Evolutionary conservation across 108 stramenopile species (phyloP).

Genomic region (Bacterosira constricta): DNA sequence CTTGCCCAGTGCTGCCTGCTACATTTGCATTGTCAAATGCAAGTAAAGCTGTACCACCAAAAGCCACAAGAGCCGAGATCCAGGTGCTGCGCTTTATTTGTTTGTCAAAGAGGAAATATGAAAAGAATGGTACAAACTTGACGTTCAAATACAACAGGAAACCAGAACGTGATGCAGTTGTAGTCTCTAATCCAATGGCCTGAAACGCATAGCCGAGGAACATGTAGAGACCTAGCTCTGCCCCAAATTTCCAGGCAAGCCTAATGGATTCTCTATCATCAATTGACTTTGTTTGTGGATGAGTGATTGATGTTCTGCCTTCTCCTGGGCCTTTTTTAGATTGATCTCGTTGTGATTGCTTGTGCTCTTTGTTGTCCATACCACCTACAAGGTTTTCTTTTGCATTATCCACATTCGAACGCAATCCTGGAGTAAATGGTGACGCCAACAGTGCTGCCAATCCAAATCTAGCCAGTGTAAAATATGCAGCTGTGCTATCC

Average conservation of each 20-base stretch:
- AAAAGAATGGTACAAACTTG: slow-evolving; percentile 89
- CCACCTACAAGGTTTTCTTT: neutral
- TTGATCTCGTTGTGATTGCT: neutral
- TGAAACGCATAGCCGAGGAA: slow-evolving; percentile 89
- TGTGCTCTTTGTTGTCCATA: neutral
- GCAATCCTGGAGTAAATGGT: slow-evolving; percentile 59
- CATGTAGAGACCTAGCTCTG: slow-evolving; percentile 85
- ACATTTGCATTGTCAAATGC: slow-evolving; percentile 54
- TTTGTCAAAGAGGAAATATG: slow-evolving; percentile 61
- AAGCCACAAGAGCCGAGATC: slow-evolving; percentile 75
- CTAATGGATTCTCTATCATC: slow-evolving; percentile 13
- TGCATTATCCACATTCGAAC: neutral
- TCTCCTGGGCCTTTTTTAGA: neutral
- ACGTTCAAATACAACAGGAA: slow-evolving; percentile 89
- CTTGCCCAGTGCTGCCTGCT: slow-evolving; percentile 2
- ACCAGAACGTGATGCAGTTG: slow-evolving; percentile 84
- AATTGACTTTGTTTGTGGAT: neutral
- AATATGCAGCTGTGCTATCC: slow-evolving; percentile 54
- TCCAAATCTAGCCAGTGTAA: slow-evolving; percentile 74
- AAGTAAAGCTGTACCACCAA: slow-evolving; percentile 80
- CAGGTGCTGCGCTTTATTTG: slow-evolving; percentile 61
- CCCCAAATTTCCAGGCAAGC: slow-evolving; percentile 67
- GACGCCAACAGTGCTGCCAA: slow-evolving; percentile 67
- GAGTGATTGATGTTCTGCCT: neutral
- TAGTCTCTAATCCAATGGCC: slow-evolving; percentile 81